phyloP scores from a whole-genome alignment of 257 asterid species.

The Capsicum chinense region DNA sequence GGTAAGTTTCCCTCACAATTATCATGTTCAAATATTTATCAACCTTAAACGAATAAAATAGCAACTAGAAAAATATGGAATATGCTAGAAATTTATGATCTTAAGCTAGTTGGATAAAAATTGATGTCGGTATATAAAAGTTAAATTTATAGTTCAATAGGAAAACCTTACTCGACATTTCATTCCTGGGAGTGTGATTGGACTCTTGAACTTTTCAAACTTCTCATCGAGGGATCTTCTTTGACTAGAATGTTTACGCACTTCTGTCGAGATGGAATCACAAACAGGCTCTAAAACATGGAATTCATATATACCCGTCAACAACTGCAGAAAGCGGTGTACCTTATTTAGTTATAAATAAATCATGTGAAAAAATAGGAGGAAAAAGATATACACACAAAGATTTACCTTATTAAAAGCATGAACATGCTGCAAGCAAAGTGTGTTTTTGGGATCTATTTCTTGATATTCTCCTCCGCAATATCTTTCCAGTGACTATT shows the following conservation, averaged over 20 bases:
- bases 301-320: neutral
- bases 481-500: conserved; percentile 33
- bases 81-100: too few species aligned
- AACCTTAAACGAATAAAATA: too few species aligned
- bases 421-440: conserved; percentile 33
- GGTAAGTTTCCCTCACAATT: too few species aligned
- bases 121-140: too few species aligned
- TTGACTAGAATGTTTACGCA: neutral
- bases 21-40: too few species aligned
- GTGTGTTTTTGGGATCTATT: conserved; percentile 32
- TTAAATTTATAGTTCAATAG: neutral
- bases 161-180: conserved; percentile 8
- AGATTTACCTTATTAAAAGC: conserved; percentile 33
- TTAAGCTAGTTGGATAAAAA: too few species aligned
- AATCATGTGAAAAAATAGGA: neutral
- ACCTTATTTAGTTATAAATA: too few species aligned
- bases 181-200: neutral
- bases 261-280: conserved; percentile 8
- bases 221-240: conserved; percentile 26
- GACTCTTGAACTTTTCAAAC: neutral
- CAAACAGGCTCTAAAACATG: conserved; percentile 38
- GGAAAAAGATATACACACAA: neutral
- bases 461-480: conserved; percentile 38
- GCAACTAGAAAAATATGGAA: too few species aligned
- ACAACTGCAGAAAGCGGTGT: conserved; percentile 27